These are phyloP conservation scores for Nemania serpens DNA, from an alignment of 2,329 filamentous ascomycete genomes.

Conservation along the genomic window DNA sequence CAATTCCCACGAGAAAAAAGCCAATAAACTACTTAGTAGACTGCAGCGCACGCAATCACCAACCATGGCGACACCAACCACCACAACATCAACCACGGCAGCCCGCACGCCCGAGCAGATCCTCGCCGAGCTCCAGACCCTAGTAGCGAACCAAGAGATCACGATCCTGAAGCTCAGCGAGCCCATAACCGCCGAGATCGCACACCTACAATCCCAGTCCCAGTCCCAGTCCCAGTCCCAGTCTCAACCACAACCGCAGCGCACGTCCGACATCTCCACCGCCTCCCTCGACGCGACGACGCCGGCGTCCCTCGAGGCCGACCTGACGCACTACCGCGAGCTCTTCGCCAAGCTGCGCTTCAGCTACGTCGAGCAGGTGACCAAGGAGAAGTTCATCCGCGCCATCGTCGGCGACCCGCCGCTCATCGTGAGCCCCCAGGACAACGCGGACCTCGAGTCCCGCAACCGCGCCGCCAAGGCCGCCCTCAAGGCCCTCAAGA, in stretches of 20 bases:
- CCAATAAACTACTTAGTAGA: too few relatives aligned
- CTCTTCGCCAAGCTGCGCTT: constrained; percentile 96
- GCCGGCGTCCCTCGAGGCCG: constrained; percentile 78
- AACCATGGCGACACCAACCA: too few relatives aligned
- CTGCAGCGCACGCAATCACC: too few relatives aligned
- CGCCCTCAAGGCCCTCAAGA: constrained; percentile 78
- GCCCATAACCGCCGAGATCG: constrained; percentile 64
- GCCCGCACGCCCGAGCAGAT: constrained; percentile 46
- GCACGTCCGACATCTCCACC: constrained; percentile 74
- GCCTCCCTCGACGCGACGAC: constrained; percentile 68
- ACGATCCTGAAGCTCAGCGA: constrained; percentile 79
- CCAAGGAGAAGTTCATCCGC: constrained; percentile 96
- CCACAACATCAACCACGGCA: too few relatives aligned
- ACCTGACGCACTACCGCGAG: constrained; percentile 89
- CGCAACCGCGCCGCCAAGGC: constrained; percentile 73
- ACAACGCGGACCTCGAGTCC: constrained; percentile 78
- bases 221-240: too few relatives aligned
- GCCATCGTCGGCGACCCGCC: constrained; percentile 91
- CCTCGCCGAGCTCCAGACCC: constrained; percentile 54
- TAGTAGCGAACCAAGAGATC: constrained; percentile 65
- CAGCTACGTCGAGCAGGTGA: constrained; percentile 97
- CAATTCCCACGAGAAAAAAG: too few relatives aligned
- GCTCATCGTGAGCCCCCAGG: constrained; percentile 77
- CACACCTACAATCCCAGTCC: constrained; percentile 42
- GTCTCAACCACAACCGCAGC: constrained; percentile 43